phyloP scores from a whole-genome alignment of 805 yeast genomes.

The Wickerhamomyces kurtzmanii region DNA sequence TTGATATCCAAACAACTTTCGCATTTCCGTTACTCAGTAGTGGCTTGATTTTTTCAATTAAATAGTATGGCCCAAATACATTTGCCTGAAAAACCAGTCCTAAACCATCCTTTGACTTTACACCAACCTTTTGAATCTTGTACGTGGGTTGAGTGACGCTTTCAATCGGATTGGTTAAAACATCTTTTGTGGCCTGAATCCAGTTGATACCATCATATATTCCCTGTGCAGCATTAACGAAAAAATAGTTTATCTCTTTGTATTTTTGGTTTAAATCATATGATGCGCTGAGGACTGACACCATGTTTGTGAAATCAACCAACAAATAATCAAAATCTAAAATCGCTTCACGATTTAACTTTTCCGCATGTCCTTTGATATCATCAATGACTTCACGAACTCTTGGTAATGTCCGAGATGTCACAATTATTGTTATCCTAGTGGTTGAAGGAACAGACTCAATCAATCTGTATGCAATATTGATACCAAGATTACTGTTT shows the following conservation, averaged over 20 bases:
- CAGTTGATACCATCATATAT: slow-evolving; percentile 83
- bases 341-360: slow-evolving; percentile 35
- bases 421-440: slow-evolving; percentile 71
- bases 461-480: slow-evolving; percentile 73
- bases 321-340: slow-evolving; percentile 82
- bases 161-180: slow-evolving; percentile 54
- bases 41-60: slow-evolving; percentile 56
- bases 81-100: slow-evolving; percentile 91
- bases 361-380: slow-evolving; percentile 36
- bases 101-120: slow-evolving; percentile 64
- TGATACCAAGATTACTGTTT: slow-evolving; percentile 66
- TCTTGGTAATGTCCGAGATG: slow-evolving; percentile 81
- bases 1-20: slow-evolving; percentile 74
- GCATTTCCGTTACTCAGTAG: slow-evolving; percentile 43
- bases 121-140: slow-evolving; percentile 75
- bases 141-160: slow-evolving; percentile 87
- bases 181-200: slow-evolving; percentile 64
- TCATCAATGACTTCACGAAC: slow-evolving; percentile 64
- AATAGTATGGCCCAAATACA: slow-evolving; percentile 91
- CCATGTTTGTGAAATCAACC: slow-evolving; percentile 88
- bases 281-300: slow-evolving; percentile 67
- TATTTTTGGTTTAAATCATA: slow-evolving; percentile 61
- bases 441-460: slow-evolving; percentile 42
- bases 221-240: slow-evolving; percentile 86
- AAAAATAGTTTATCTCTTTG: slow-evolving; percentile 62